Conservation (phyloP, 345 rosid species). For the Chamaenerion angustifolium region DNA sequence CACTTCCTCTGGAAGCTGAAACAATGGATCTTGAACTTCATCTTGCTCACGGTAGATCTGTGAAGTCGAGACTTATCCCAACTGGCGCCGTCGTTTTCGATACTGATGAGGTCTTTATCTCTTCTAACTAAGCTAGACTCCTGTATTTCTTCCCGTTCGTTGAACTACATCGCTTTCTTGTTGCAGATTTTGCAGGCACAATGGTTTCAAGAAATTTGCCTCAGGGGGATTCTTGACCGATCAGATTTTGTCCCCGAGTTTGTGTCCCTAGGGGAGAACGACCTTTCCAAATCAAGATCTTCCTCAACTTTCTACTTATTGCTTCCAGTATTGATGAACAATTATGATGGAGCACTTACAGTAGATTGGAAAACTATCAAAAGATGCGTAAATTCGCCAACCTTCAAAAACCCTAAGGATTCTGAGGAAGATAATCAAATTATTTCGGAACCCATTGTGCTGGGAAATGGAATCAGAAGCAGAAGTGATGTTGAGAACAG, state of each 20-base stretch:
- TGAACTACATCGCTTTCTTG: constrained; percentile 4
- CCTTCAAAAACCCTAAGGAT: constrained; percentile 33
- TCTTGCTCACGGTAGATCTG: constrained; percentile 70
- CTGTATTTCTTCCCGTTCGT: constrained; percentile 6
- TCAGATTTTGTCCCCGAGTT: constrained; percentile 32
- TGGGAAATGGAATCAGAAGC: constrained; percentile 51
- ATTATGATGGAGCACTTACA: constrained; percentile 15
- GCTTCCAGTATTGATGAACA: constrained; percentile 45
- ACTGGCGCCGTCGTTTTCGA: constrained; percentile 26
- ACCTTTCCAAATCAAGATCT: constrained; percentile 20
- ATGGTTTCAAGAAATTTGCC: constrained; percentile 65
- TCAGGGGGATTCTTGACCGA: constrained; percentile 62
- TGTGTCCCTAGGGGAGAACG: constrained; percentile 42
- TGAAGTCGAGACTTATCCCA: constrained; percentile 46
- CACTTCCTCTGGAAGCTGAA: constrained; percentile 75
- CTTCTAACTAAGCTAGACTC: constrained; percentile 2
- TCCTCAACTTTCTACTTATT: constrained; percentile 61
- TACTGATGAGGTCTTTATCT: constrained; percentile 39
- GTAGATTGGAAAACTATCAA: constrained; percentile 56
- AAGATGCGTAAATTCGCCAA: constrained; percentile 71
- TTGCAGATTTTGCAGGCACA: constrained; percentile 55
- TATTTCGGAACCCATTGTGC: constrained; percentile 24
- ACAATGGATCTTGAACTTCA: constrained; percentile 69
- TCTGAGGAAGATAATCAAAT: constrained; percentile 12
- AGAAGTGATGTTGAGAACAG: constrained; percentile 55